These are phyloP conservation scores for Saccharomyces hybrid DNA, from an alignment of 1,139 yeast genomes.

Conservation along the genomic window DNA sequence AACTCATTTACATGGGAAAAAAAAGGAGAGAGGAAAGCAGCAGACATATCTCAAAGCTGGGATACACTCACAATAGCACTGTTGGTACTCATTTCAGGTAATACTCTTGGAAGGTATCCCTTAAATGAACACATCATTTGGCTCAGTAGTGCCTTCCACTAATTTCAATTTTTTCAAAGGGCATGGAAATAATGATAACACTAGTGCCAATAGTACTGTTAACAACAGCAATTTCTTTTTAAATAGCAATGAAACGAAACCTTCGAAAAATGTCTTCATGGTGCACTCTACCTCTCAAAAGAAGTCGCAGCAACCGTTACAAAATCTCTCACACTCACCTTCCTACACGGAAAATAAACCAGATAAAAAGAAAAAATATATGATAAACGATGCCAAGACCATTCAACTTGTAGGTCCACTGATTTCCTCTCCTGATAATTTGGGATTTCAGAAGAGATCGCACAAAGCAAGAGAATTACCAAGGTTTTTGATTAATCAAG, in stretches of 20 bases:
- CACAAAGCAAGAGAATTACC: conserved; percentile 29
- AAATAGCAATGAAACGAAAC: background rate
- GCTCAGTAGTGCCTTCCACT: conserved; percentile 6
- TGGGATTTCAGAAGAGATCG: conserved; percentile 14
- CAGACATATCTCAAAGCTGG: background rate
- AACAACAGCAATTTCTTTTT: conserved; percentile 2
- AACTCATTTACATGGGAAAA: background rate
- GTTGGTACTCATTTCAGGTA: background rate
- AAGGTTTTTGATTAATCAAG: conserved; percentile 32
- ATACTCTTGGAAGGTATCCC: background rate
- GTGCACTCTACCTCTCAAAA: background rate
- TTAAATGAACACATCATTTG: conserved; percentile 4
- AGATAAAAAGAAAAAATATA: background rate
- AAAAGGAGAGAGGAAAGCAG: background rate
- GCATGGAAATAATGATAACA: conserved; percentile 6
- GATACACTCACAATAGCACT: background rate
- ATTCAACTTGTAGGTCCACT: conserved; percentile 7
- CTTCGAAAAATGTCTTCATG: background rate
- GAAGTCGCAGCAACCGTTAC: background rate
- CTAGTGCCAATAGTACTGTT: background rate
- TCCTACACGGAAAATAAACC: background rate
- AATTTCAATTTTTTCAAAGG: conserved; percentile 10
- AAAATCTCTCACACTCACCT: background rate
- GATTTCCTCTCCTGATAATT: conserved; percentile 14
- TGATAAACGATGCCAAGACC: conserved; percentile 1